Conservation (phyloP, 1,139 yeast genomes). For the Blastobotrys buckinghamii region DNA sequence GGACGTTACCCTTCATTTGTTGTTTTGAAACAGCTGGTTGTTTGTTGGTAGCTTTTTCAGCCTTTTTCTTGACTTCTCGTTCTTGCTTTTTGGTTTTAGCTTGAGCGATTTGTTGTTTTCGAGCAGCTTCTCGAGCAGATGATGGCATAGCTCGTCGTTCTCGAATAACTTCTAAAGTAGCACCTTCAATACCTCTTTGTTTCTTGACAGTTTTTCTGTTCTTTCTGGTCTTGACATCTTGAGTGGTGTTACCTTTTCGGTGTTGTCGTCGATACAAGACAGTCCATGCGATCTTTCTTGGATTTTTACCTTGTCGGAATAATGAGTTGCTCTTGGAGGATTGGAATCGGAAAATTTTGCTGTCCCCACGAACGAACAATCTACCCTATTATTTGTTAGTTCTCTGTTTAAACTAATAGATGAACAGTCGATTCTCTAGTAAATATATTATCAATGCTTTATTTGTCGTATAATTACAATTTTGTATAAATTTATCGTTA, state of each 20-base stretch:
- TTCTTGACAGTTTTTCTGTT: conserved; percentile 95
- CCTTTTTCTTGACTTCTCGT: conserved; percentile 91
- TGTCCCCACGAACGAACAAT: conserved; percentile 98
- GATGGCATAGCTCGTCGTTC: conserved; percentile 97
- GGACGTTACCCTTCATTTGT: conserved; percentile 34
- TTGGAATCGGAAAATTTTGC: conserved; percentile 99
- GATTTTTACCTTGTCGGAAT: conserved; percentile 99
- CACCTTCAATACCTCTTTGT: conserved; percentile 99
- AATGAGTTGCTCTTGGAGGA: conserved; percentile 96
- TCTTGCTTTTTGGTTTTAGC: conserved; percentile 96
- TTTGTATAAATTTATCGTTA: too few relatives aligned
- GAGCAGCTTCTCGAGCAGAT: conserved; percentile 96
- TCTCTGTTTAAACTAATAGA: too few relatives aligned
- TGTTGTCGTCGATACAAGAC: conserved; percentile 99
- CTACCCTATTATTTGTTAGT: conserved; percentile 49
- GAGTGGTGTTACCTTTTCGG: conserved; percentile 95
- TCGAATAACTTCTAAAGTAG: conserved; percentile 95
- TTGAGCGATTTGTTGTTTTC: conserved; percentile 84
- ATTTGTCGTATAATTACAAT: too few relatives aligned
- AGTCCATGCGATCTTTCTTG: conserved; percentile 99
- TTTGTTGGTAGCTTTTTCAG: conserved; percentile 81
- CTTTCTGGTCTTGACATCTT: conserved; percentile 97
- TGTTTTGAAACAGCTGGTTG: conserved; percentile 51
- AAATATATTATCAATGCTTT: too few relatives aligned
- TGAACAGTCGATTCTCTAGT: too few relatives aligned